Percentiles rank a stretch among this genome's conserved stretches.
Evolutionary conservation across 2,329 filamentous ascomycete genomes (phyloP).

Genomic region (Calonectria naviculata): DNA sequence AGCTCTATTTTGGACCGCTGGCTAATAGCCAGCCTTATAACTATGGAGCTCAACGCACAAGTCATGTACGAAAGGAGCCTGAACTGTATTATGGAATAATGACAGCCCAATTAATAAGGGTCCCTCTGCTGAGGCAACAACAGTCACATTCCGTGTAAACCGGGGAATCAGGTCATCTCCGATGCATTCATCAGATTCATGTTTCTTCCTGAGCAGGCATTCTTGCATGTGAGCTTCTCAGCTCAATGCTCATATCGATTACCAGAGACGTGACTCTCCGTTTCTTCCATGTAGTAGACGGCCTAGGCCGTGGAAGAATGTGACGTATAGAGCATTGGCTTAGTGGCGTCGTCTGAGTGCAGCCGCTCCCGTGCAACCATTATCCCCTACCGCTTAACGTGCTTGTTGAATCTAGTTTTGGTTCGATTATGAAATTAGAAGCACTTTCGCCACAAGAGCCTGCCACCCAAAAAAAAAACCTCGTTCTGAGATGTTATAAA

Average conservation of each 20-base stretch:
- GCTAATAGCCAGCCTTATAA: background rate
- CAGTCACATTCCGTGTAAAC: background rate
- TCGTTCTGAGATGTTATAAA: no score
- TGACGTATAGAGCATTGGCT: background rate
- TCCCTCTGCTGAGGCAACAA: background rate
- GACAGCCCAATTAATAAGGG: background rate
- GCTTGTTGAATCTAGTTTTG: background rate
- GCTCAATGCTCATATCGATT: no score
- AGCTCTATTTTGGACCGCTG: background rate
- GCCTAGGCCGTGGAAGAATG: background rate
- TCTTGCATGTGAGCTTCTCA: background rate
- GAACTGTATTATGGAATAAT: background rate
- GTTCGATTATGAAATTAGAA: no score
- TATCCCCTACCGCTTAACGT: background rate
- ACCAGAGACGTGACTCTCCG: background rate
- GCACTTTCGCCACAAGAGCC: no score
- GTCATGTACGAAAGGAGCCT: background rate
- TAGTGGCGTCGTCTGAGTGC: background rate
- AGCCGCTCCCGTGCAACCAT: background rate
- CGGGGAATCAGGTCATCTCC: background rate
- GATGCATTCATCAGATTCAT: background rate
- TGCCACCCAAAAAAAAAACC: no score
- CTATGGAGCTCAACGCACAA: background rate
- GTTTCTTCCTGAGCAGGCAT: no score
- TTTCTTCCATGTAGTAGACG: background rate